Evolutionary conservation across 2,329 filamentous ascomycete species (phyloP).

Genomic region (Pleurostoma richardsiae): DNA sequence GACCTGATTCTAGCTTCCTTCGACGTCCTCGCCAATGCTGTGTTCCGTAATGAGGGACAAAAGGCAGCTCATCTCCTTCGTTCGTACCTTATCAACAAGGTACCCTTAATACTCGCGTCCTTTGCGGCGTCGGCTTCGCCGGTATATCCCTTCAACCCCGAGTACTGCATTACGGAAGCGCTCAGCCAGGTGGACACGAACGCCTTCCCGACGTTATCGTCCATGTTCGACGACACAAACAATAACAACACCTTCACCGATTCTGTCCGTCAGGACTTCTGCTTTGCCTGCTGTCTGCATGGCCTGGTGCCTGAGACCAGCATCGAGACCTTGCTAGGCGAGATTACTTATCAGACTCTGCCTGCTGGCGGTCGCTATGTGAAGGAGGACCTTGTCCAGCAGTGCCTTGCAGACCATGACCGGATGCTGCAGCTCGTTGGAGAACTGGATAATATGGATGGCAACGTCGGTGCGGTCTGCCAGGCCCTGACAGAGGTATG

Average conservation of each 20-base stretch:
- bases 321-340: slow-evolving; percentile 75
- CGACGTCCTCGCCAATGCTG: slow-evolving; percentile 81
- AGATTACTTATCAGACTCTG: slow-evolving; percentile 75
- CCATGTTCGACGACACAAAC: slow-evolving; percentile 54
- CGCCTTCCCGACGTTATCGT: slow-evolving; percentile 58
- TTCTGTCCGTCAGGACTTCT: slow-evolving; percentile 65
- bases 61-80: slow-evolving; percentile 68
- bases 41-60: slow-evolving; percentile 58
- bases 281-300: slow-evolving; percentile 86
- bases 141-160: slow-evolving; percentile 67
- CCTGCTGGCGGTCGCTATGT: slow-evolving; percentile 69
- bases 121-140: slow-evolving; percentile 45
- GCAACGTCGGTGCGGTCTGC: slow-evolving; percentile 82
- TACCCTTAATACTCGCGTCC: slow-evolving; percentile 49
- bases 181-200: slow-evolving; percentile 78
- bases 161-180: slow-evolving; percentile 67
- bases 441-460: slow-evolving; percentile 84
- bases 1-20: slow-evolving; percentile 87
- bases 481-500: slow-evolving; percentile 69
- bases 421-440: slow-evolving; percentile 70
- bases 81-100: slow-evolving; percentile 75
- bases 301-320: slow-evolving; percentile 73
- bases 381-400: slow-evolving; percentile 72
- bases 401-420: slow-evolving; percentile 73
- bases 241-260: slow-evolving; percentile 53